Evolutionary conservation across 1,139 yeast genomes (phyloP).

Genomic region (Eremothecium sinecaudum): DNA sequence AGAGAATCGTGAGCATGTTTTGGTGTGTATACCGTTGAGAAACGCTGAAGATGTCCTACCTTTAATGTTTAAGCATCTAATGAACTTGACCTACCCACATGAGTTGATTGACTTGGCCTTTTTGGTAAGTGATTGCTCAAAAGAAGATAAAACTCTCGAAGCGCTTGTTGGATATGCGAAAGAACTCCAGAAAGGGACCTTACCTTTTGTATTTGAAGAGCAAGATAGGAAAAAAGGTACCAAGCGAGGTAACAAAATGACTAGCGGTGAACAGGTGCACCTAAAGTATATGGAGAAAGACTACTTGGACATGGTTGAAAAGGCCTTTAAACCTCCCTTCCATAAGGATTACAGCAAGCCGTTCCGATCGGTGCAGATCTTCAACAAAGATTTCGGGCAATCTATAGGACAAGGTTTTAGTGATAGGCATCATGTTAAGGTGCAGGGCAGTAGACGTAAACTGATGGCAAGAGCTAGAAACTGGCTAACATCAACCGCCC

Average conservation of each 20-base stretch:
- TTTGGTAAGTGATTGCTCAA: constrained; percentile 74
- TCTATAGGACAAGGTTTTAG: constrained; percentile 80
- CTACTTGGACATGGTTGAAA: constrained; percentile 47
- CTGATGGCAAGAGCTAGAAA: constrained; percentile 87
- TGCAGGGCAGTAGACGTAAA: constrained; percentile 80
- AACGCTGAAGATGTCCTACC: constrained; percentile 77
- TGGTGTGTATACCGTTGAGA: constrained; percentile 68
- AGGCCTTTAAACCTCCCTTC: constrained; percentile 54
- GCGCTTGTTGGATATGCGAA: constrained; percentile 56
- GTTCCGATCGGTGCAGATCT: constrained; percentile 67
- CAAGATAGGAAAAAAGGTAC: constrained; percentile 51
- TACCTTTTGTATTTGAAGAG: constrained; percentile 43
- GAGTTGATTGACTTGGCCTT: constrained; percentile 73
- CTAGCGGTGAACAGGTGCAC: constrained; percentile 54
- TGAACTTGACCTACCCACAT: constrained; percentile 82
- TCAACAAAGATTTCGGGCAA: constrained; percentile 78
- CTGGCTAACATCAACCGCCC: constrained; percentile 70
- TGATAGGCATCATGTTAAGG: constrained; percentile 81
- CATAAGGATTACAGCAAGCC: constrained; percentile 60
- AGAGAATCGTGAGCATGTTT: constrained; percentile 52
- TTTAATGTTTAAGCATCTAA: constrained; percentile 72
- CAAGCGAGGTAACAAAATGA: constrained; percentile 39
- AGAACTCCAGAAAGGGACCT: constrained; percentile 62
- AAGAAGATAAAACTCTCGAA: constrained; percentile 63
- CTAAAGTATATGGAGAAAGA: constrained; percentile 60